A percentile compares a stretch with the other conserved stretches of the same genome.
phyloP scores from a whole-genome alignment of 768 basidiomycete species.

The Gloeopeniophorella convolvens region DNA sequence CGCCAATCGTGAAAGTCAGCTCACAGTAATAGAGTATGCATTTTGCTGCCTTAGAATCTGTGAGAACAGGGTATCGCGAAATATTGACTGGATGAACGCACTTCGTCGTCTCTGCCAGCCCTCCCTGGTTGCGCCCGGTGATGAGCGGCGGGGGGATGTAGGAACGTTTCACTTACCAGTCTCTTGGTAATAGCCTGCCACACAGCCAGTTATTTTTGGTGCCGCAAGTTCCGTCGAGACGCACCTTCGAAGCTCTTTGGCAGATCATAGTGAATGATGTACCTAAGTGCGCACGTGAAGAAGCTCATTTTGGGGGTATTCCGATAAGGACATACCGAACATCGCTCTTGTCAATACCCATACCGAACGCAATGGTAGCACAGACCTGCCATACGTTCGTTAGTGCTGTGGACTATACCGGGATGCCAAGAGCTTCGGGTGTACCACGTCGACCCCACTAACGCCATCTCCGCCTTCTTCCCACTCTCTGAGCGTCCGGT shows the following conservation, averaged over 20 bases:
- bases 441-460: too few relatives aligned
- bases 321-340: constrained; percentile 44
- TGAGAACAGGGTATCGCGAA: neutral
- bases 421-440: constrained; percentile 26
- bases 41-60: constrained; percentile 53
- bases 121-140: constrained; percentile 41
- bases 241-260: constrained; percentile 80
- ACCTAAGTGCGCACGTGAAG: too few relatives aligned
- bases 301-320: too few relatives aligned
- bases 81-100: constrained; percentile 29
- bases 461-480: constrained; percentile 46
- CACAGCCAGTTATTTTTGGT: neutral
- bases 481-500: constrained; percentile 51
- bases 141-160: neutral
- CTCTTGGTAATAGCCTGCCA: constrained; percentile 80
- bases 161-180: constrained; percentile 45
- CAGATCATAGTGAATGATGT: constrained; percentile 76
- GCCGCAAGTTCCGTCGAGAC: constrained; percentile 6
- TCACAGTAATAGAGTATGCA: constrained; percentile 80
- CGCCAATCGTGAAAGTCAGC: constrained; percentile 18
- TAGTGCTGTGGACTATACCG: too few relatives aligned
- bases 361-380: constrained; percentile 79
- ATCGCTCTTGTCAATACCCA: constrained; percentile 81
- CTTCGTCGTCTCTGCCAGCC: constrained; percentile 71
- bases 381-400: constrained; percentile 44